A percentile compares a stretch with the other conserved stretches of the same genome.
These are phyloP conservation scores for Pyrus pyrifolia DNA, from an alignment of 306 rosid species.

Conservation along the genomic window DNA sequence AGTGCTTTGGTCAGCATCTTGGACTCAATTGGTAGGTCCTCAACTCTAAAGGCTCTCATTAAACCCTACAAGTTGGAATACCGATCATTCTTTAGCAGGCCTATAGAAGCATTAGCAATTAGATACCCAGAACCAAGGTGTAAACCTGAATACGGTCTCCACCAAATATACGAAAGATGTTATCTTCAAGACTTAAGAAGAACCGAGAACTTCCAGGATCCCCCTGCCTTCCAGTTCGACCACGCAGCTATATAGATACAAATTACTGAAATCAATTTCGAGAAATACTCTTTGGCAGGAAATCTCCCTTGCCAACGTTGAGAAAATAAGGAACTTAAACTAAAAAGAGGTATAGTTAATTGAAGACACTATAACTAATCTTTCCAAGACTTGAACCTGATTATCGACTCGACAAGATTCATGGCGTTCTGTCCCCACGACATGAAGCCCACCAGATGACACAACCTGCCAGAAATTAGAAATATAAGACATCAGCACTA, in stretches of 20 bases:
- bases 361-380: not conserved
- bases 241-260: slow-evolving; percentile 60
- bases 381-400: slow-evolving; percentile 53
- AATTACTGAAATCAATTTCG: slow-evolving; percentile 14
- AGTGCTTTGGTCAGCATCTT: slow-evolving; percentile 97
- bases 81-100: slow-evolving; percentile 1
- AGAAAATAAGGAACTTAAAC: slow-evolving; percentile 4
- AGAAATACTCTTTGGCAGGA: slow-evolving; percentile 7
- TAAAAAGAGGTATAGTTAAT: not conserved
- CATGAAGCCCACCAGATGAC: slow-evolving; percentile 95
- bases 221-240: slow-evolving; percentile 96
- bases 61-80: slow-evolving; percentile 60
- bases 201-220: slow-evolving; percentile 98
- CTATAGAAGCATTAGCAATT: slow-evolving; percentile 15
- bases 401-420: slow-evolving; percentile 93
- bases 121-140: slow-evolving; percentile 18
- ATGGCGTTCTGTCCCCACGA: slow-evolving; percentile 92
- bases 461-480: slow-evolving; percentile 57
- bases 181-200: slow-evolving; percentile 96
- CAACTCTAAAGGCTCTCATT: slow-evolving; percentile 95
- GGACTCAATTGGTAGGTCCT: slow-evolving; percentile 95
- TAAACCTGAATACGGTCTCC: slow-evolving; percentile 90
- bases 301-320: not conserved
- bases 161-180: slow-evolving; percentile 91
- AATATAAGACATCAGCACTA: slow-evolving; percentile 16